These are phyloP conservation scores for Populus trichocarpa DNA, from an alignment of 441 rosid species.

Conservation along the genomic window DNA sequence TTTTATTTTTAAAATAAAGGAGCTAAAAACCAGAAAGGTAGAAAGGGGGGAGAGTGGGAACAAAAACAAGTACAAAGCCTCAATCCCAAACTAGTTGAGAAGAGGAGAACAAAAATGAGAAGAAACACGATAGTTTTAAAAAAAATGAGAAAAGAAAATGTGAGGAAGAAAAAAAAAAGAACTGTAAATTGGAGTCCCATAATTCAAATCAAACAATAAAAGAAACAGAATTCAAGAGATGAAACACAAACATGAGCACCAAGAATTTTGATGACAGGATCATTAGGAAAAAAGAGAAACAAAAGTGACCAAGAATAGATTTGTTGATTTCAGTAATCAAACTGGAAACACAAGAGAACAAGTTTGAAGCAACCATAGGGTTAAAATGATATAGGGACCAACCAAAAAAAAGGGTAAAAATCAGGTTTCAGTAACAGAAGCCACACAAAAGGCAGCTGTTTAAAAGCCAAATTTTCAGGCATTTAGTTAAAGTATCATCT, in stretches of 20 bases:
- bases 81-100: neutral
- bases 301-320: neutral
- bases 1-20: conserved; percentile 4
- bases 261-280: neutral
- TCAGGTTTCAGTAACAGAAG: neutral
- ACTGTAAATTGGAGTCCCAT: neutral
- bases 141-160: neutral
- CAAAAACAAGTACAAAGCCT: neutral
- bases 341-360: neutral
- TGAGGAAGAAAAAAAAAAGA: neutral
- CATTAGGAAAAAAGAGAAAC: neutral
- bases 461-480: neutral
- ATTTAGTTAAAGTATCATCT: too few relatives aligned
- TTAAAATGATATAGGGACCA: neutral
- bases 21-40: neutral
- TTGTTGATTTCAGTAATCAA: neutral
- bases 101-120: neutral
- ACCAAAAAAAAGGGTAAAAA: neutral
- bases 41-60: neutral
- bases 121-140: neutral
- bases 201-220: neutral
- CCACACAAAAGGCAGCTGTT: neutral
- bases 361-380: neutral
- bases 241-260: neutral
- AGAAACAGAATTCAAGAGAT: neutral